A percentile compares a stretch with the other conserved stretches of the same genome.
These are phyloP conservation scores for Prunella vulgaris DNA, from an alignment of 257 asterid genomes.

Conservation along the genomic window DNA sequence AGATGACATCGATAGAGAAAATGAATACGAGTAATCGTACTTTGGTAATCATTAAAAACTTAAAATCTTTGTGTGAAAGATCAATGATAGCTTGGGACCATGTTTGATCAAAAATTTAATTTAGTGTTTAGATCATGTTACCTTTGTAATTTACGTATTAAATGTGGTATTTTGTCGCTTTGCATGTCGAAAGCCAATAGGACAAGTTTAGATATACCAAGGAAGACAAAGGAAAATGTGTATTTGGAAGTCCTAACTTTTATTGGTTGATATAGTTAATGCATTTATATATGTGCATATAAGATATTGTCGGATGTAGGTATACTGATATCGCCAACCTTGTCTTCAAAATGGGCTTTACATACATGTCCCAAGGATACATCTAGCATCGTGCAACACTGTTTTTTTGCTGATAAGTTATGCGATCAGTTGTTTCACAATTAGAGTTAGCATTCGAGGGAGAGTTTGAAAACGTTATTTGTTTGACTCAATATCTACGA, in stretches of 20 bases:
- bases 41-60: not conserved
- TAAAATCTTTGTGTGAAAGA: not conserved
- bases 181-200: conserved; percentile 12
- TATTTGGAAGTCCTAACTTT: not conserved
- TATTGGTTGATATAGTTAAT: not conserved
- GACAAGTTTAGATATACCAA: conserved; percentile 2
- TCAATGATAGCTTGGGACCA: conserved; percentile 14
- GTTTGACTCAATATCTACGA: too few relatives aligned
- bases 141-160: not conserved
- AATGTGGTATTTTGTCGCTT: not conserved
- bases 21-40: not conserved
- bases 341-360: too few relatives aligned
- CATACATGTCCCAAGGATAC: too few relatives aligned
- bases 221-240: conserved; percentile 35
- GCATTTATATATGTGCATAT: not conserved
- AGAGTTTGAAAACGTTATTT: too few relatives aligned
- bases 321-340: too few relatives aligned
- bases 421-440: too few relatives aligned
- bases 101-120: conserved; percentile 15
- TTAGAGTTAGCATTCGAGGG: too few relatives aligned
- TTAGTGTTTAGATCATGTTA: not conserved
- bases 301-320: too few relatives aligned
- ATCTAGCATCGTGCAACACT: too few relatives aligned
- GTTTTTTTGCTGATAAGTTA: too few relatives aligned
- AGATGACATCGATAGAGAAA: conserved; percentile 17